Percentiles rank a stretch among this genome's conserved stretches.
Evolutionary conservation across 2,329 filamentous ascomycete species (phyloP).

Genomic region (Trichophaea hybrida): DNA sequence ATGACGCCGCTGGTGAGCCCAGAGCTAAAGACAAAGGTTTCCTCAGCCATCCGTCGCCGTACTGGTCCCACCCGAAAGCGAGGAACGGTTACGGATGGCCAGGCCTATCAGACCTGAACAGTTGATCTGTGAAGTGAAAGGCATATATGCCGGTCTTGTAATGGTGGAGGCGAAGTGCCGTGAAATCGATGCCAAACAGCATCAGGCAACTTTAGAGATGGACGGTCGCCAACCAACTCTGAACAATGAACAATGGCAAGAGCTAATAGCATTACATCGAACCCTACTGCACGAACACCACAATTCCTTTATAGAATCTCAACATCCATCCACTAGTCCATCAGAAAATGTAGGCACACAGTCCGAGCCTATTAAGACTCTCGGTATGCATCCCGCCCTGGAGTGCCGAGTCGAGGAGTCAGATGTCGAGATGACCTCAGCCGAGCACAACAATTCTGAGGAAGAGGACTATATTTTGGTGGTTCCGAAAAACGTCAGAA

Average conservation of each 20-base stretch:
- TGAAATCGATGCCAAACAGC: constrained; percentile 56
- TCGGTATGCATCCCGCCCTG: constrained; percentile 30
- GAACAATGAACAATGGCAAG: constrained; percentile 40
- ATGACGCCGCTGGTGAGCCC: background rate
- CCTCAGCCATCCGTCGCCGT: background rate
- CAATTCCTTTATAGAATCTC: constrained; percentile 72
- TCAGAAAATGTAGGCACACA: constrained; percentile 53
- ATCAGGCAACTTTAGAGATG: constrained; percentile 33
- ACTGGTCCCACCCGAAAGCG: background rate
- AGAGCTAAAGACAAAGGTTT: background rate
- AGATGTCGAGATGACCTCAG: constrained; percentile 24
- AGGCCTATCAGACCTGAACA: constrained; percentile 62
- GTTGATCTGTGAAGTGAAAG: constrained; percentile 65
- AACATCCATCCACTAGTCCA: constrained; percentile 64
- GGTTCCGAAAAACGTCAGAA: constrained; percentile 20
- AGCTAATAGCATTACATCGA: constrained; percentile 65
- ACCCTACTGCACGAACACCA: constrained; percentile 71
- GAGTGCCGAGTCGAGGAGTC: constrained; percentile 11
- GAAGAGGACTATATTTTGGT: constrained; percentile 25
- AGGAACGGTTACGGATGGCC: constrained; percentile 33
- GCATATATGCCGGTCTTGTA: constrained; percentile 67
- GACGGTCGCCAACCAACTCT: constrained; percentile 30
- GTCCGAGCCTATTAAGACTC: constrained; percentile 59
- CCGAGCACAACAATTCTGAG: constrained; percentile 21
- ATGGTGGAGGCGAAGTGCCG: constrained; percentile 84